Conservation (phyloP, 805 yeast species). For the Candida ortonii region DNA sequence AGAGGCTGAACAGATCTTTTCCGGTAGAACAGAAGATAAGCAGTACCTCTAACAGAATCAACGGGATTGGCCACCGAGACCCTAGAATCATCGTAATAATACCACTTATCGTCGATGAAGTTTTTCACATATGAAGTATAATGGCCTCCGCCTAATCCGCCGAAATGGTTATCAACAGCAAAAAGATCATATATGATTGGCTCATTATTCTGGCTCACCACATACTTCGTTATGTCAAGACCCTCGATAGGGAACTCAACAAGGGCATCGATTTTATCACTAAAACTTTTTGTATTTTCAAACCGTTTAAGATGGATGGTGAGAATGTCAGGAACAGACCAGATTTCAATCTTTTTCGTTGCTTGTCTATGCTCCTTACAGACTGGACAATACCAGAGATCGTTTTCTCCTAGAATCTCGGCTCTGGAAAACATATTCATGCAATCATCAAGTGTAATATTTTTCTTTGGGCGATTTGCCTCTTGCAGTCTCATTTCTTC, state of each 20-base stretch:
- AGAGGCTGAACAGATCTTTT: constrained; percentile 41
- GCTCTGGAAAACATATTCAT: constrained; percentile 69
- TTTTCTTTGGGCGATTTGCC: constrained; percentile 31
- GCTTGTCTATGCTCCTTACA: constrained; percentile 91
- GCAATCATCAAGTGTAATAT: constrained; percentile 69
- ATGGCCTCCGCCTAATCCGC: constrained; percentile 97
- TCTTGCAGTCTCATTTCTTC: constrained; percentile 42
- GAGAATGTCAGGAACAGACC: constrained; percentile 91
- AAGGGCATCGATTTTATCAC: constrained; percentile 83
- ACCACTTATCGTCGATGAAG: constrained; percentile 76
- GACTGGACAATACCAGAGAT: constrained; percentile 89
- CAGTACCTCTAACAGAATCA: constrained; percentile 68
- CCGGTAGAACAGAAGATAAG: constrained; percentile 82
- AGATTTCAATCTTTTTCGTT: constrained; percentile 82
- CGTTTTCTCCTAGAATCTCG: constrained; percentile 83
- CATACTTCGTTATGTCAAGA: constrained; percentile 65
- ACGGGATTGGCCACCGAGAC: constrained; percentile 62
- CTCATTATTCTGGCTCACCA: constrained; percentile 39
- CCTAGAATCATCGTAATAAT: constrained; percentile 82
- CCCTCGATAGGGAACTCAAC: constrained; percentile 87
- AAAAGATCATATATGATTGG: constrained; percentile 70
- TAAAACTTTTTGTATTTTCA: constrained; percentile 75
- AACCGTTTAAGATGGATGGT: constrained; percentile 89
- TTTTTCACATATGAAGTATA: constrained; percentile 89
- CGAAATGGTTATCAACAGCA: constrained; percentile 94